These are phyloP conservation scores for Nothophoma quercina DNA, from an alignment of 2,329 filamentous ascomycete species.

Conservation along the genomic window DNA sequence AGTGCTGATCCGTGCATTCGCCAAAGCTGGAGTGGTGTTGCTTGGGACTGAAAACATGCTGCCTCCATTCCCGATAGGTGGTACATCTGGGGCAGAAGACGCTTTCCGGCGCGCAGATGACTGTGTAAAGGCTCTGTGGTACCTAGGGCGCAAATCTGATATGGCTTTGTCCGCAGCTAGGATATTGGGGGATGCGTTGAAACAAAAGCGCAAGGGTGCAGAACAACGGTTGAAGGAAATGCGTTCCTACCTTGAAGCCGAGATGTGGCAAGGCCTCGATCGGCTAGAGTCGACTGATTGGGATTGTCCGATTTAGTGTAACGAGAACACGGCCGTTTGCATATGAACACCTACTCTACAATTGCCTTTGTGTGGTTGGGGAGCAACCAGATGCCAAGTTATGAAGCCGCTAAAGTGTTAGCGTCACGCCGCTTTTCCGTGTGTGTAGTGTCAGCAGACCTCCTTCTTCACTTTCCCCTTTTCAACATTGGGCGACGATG, in stretches of 20 bases:
- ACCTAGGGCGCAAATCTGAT: slow-evolving; percentile 64
- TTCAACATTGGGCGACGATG: not conserved
- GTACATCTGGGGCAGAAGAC: slow-evolving; percentile 24
- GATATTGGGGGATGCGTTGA: slow-evolving; percentile 47
- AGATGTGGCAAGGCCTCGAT: slow-evolving; percentile 39
- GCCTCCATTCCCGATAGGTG: slow-evolving; percentile 1
- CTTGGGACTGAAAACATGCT: slow-evolving; percentile 47
- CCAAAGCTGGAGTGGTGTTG: slow-evolving; percentile 55
- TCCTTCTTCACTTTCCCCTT: not conserved
- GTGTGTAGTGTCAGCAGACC: not conserved
- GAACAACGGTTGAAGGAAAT: slow-evolving; percentile 35
- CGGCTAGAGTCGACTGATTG: slow-evolving; percentile 26
- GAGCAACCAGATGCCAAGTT: not conserved
- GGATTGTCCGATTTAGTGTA: slow-evolving; percentile 24
- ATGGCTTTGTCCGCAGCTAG: slow-evolving; percentile 55
- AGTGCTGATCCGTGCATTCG: slow-evolving; percentile 62
- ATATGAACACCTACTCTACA: too few relatives aligned
- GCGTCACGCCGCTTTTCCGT: not conserved
- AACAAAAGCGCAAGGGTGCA: slow-evolving; percentile 31
- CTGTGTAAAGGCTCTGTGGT: slow-evolving; percentile 63
- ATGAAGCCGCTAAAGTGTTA: not conserved
- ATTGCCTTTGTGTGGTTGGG: too few relatives aligned
- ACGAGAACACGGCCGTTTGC: not conserved
- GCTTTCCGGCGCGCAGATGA: slow-evolving; percentile 53
- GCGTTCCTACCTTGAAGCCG: slow-evolving; percentile 32